Conservation (phyloP, 257 asterid species). For the Handroanthus guayacan region DNA sequence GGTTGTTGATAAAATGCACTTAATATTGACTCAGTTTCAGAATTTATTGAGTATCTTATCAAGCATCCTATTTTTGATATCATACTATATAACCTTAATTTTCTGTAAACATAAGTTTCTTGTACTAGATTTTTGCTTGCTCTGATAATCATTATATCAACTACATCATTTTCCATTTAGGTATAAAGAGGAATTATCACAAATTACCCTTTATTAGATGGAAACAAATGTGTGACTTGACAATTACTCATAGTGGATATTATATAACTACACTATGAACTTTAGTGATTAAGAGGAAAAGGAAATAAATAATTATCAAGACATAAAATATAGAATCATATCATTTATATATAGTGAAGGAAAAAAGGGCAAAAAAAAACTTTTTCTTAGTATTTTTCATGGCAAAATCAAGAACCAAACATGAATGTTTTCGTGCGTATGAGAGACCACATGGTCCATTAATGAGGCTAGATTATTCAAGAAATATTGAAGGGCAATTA, state of each 20-base stretch:
- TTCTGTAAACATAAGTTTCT: neutral
- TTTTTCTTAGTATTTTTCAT: neutral
- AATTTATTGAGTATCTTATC: neutral
- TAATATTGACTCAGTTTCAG: too few relatives aligned
- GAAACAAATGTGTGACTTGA: neutral
- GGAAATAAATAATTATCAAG: neutral
- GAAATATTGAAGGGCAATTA: constrained; percentile 15
- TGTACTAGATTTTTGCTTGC: neutral
- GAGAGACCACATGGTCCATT: neutral
- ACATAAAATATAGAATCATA: neutral
- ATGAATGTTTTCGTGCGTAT: neutral
- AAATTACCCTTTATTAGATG: too few relatives aligned
- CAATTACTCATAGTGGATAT: neutral
- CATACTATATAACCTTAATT: neutral
- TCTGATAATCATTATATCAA: neutral
- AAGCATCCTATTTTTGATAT: neutral
- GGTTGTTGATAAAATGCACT: too few relatives aligned
- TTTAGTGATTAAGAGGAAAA: too few relatives aligned
- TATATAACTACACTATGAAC: too few relatives aligned
- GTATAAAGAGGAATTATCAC: neutral
- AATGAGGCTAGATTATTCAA: neutral
- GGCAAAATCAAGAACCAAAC: neutral
- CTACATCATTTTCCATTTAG: neutral
- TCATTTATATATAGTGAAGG: neutral
- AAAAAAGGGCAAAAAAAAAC: neutral